phyloP scores from a whole-genome alignment of 2,329 filamentous ascomycete genomes.

The Kalmusia sp. region DNA sequence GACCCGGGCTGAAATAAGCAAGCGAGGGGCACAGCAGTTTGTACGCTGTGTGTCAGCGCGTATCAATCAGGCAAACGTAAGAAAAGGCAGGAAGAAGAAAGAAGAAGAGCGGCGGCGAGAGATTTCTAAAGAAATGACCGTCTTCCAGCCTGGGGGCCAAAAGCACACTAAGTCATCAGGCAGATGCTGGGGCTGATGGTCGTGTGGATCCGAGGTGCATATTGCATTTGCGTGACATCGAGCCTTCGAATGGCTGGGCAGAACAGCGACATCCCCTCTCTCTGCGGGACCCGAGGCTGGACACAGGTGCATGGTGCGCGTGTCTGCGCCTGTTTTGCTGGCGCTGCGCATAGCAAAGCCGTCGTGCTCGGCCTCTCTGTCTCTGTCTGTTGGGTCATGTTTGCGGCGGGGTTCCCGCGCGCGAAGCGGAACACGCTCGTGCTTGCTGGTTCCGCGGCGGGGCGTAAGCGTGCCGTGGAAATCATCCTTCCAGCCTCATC shows the following conservation, averaged over 20 bases:
- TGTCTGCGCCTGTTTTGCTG: slow-evolving; percentile 11
- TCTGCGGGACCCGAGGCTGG: slow-evolving; percentile 6
- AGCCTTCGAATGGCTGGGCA: slow-evolving; percentile 8
- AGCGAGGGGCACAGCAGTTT: background rate
- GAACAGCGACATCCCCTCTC: slow-evolving; percentile 6
- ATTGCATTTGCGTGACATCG: slow-evolving; percentile 8
- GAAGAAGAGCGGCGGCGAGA: slow-evolving; percentile 16
- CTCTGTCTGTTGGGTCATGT: background rate
- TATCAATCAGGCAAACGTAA: slow-evolving; percentile 12
- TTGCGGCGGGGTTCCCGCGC: slow-evolving; percentile 12
- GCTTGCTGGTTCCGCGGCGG: slow-evolving; percentile 6
- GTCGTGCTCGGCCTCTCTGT: background rate
- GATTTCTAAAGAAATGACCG: slow-evolving; percentile 23
- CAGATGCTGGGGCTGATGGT: slow-evolving; percentile 30
- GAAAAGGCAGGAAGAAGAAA: slow-evolving; percentile 17
- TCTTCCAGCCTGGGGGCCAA: slow-evolving; percentile 23
- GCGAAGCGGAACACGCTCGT: slow-evolving; percentile 2
- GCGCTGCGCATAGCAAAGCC: background rate
- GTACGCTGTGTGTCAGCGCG: background rate
- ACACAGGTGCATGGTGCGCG: slow-evolving; percentile 8
- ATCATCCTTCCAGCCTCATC: slow-evolving; percentile 11
- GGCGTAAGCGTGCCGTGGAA: background rate
- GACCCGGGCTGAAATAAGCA: background rate
- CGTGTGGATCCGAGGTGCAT: slow-evolving; percentile 19
- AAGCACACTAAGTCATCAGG: slow-evolving; percentile 24